phyloP scores from a whole-genome alignment of 1,284 basidiomycete genomes.

The Coniferiporia sulphurascens region DNA sequence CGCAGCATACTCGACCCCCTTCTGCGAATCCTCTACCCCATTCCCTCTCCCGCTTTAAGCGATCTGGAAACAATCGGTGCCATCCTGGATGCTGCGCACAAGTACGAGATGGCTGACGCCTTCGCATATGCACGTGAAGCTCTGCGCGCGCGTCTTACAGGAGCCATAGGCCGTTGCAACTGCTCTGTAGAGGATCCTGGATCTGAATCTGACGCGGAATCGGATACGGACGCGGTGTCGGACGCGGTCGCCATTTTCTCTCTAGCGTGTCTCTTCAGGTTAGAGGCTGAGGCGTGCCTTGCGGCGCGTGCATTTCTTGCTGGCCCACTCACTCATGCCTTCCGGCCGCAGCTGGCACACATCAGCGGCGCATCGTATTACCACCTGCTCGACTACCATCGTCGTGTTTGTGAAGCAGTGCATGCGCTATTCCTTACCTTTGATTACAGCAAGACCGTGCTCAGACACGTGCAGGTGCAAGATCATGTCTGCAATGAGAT shows the following conservation, averaged over 20 bases:
- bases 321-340: neutral
- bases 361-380: neutral
- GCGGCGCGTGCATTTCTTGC: neutral
- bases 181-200: too few relatives aligned
- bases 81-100: constrained; percentile 30
- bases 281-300: neutral
- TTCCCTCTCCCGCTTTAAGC: neutral
- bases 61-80: constrained; percentile 11
- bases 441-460: neutral
- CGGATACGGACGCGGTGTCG: too few relatives aligned
- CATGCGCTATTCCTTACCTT: neutral
- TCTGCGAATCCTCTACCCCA: neutral
- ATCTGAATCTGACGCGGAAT: too few relatives aligned
- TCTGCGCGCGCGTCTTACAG: neutral
- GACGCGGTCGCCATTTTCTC: neutral
- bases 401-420: neutral
- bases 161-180: too few relatives aligned
- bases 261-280: neutral
- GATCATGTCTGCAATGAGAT: neutral
- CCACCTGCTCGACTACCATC: neutral
- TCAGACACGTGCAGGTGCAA: neutral
- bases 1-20: neutral
- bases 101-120: constrained; percentile 33
- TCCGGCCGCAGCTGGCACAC: neutral
- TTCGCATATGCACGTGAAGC: neutral